Conservation (phyloP, 208 protist species). For the Acanthamoeba culbertsoni region DNA sequence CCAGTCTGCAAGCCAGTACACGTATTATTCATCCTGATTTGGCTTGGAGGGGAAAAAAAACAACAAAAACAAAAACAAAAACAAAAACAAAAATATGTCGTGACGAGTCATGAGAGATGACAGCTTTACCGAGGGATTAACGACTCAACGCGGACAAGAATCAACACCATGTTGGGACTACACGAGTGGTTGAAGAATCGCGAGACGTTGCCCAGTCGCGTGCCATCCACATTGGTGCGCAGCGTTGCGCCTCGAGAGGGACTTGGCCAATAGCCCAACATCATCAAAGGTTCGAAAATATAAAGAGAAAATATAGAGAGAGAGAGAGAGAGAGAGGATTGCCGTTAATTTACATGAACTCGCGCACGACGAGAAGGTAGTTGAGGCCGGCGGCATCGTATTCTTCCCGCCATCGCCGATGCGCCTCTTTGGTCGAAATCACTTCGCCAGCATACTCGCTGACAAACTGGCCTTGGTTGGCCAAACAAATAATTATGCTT, state of each 20-base stretch:
- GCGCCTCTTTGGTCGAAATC: not conserved
- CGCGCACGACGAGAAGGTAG: constrained; percentile 29
- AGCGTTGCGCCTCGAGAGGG: not conserved
- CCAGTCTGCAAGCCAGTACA: too few species aligned
- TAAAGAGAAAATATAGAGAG: not conserved
- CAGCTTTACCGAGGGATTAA: not conserved
- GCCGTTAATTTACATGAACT: not conserved
- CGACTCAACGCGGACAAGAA: constrained; percentile 15
- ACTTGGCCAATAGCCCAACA: too few species aligned
- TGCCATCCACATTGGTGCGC: constrained; percentile 31
- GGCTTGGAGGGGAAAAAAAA: not conserved
- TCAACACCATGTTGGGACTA: not conserved
- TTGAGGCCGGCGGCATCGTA: not conserved
- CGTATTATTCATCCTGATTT: too few species aligned
- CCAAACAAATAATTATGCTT: not conserved
- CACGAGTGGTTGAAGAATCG: constrained; percentile 62
- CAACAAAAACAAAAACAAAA: not conserved
- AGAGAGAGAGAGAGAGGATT: not conserved
- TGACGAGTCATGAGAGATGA: not conserved
- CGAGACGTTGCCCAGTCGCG: not conserved
- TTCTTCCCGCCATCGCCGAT: not conserved
- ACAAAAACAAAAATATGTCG: not conserved
- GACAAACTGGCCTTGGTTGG: not conserved
- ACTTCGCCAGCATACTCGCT: constrained; percentile 55
- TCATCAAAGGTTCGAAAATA: not conserved